Evolutionary conservation across 495 filamentous ascomycete genomes (phyloP).

Genomic region (Filosporella fistucella): DNA sequence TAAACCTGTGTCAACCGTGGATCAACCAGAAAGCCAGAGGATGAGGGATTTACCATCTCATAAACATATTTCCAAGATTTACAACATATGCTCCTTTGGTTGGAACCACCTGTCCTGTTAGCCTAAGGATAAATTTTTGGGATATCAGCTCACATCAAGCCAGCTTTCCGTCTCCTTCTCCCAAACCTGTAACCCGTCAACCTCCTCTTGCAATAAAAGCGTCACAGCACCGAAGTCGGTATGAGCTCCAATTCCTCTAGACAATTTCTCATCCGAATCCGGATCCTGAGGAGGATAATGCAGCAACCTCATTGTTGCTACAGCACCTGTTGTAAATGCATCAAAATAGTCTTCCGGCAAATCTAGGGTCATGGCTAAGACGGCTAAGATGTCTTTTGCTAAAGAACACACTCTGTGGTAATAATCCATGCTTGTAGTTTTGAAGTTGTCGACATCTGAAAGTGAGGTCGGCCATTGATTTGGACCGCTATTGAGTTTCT

Average conservation of each 20-base stretch:
- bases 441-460: background rate
- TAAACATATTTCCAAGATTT: slow-evolving; percentile 2
- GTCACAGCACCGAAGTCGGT: background rate
- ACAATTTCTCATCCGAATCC: background rate
- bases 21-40: no score
- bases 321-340: background rate
- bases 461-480: background rate
- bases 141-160: background rate
- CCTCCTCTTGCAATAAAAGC: background rate
- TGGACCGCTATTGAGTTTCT: background rate
- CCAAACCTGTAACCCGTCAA: background rate
- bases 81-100: slow-evolving; percentile 2
- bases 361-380: background rate
- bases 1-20: no score
- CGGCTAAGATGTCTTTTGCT: background rate
- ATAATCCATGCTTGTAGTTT: background rate
- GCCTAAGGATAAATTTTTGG: background rate
- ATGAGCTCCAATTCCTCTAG: background rate
- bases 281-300: background rate
- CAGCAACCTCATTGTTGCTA: background rate
- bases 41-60: background rate
- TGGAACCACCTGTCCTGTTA: background rate
- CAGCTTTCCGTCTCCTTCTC: background rate
- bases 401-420: background rate
- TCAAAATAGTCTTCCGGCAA: slow-evolving; percentile 1